Conservation (phyloP, 441 rosid species). For the Jatropha multifida region DNA sequence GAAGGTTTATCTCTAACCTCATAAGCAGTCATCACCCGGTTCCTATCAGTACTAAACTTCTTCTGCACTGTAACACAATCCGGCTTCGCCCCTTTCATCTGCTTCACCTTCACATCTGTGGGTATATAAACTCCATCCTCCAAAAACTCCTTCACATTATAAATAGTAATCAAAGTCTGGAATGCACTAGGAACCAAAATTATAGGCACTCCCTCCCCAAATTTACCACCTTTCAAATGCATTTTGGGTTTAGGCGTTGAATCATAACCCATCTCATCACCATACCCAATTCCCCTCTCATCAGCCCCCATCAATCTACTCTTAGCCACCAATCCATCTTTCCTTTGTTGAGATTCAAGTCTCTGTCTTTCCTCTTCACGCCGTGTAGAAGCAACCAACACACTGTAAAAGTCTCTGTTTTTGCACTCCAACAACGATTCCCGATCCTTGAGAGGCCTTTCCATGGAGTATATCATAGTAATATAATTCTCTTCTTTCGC, state of each 20-base stretch:
- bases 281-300: slow-evolving; percentile 70
- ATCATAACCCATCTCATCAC: slow-evolving; percentile 62
- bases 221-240: slow-evolving; percentile 70
- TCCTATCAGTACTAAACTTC: slow-evolving; percentile 91
- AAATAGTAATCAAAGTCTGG: slow-evolving; percentile 84
- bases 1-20: slow-evolving; percentile 96
- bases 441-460: slow-evolving; percentile 79
- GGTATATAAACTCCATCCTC: slow-evolving; percentile 87
- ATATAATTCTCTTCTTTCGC: slow-evolving; percentile 27
- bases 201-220: slow-evolving; percentile 91
- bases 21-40: slow-evolving; percentile 84
- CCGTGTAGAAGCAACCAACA: slow-evolving; percentile 69
- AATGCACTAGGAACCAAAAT: slow-evolving; percentile 93
- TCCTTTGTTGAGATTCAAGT: slow-evolving; percentile 83
- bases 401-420: slow-evolving; percentile 72
- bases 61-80: slow-evolving; percentile 94
- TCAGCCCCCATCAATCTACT: slow-evolving; percentile 77
- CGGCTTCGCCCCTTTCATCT: slow-evolving; percentile 82
- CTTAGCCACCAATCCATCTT: slow-evolving; percentile 91
- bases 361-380: slow-evolving; percentile 90
- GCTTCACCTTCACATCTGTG: slow-evolving; percentile 82
- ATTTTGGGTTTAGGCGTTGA: slow-evolving; percentile 56
- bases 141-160: slow-evolving; percentile 90
- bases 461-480: slow-evolving; percentile 49
- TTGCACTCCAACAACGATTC: slow-evolving; percentile 68